A percentile compares a stretch with the other conserved stretches of the same genome.
These are phyloP conservation scores for Globisporangium rhizosaccharum DNA, from an alignment of 352 stramenopile genomes.

Conservation along the genomic window DNA sequence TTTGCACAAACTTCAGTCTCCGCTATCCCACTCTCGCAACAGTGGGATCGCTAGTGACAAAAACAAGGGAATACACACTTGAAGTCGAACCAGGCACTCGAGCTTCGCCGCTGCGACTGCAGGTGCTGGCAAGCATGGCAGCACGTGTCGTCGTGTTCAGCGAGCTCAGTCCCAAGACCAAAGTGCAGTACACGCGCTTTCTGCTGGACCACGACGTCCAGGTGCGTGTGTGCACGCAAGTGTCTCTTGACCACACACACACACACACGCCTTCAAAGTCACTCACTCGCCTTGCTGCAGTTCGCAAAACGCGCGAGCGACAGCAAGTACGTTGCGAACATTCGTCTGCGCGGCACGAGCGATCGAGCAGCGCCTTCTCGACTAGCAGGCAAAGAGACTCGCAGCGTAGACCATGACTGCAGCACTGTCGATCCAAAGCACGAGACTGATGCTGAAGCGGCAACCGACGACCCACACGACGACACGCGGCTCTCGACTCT, in stretches of 20 bases:
- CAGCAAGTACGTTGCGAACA: conserved; percentile 48
- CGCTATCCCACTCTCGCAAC: too few relatives aligned
- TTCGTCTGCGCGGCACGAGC: conserved; percentile 24
- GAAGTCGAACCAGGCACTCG: too few relatives aligned
- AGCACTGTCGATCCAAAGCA: neutral
- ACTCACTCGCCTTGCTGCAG: conserved; percentile 14
- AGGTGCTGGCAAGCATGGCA: conserved; percentile 1
- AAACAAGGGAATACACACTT: too few relatives aligned
- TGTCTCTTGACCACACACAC: too few relatives aligned
- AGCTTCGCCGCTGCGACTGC: neutral
- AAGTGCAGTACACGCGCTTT: conserved; percentile 65
- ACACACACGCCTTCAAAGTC: too few relatives aligned
- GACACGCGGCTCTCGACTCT: neutral
- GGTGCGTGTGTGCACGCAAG: conserved; percentile 13
- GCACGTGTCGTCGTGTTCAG: conserved; percentile 53
- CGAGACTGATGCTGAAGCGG: neutral
- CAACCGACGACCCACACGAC: neutral
- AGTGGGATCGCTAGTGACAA: too few relatives aligned
- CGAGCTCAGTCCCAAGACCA: conserved; percentile 51
- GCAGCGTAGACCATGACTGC: neutral
- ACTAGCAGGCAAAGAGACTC: neutral
- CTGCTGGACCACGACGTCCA: conserved; percentile 60
- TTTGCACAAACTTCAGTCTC: conserved; percentile 13
- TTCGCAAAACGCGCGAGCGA: conserved; percentile 46
- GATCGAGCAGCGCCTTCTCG: neutral